These are phyloP conservation scores for Calonectria pseudoturangicola DNA, from an alignment of 2,329 filamentous ascomycete genomes.

Conservation along the genomic window DNA sequence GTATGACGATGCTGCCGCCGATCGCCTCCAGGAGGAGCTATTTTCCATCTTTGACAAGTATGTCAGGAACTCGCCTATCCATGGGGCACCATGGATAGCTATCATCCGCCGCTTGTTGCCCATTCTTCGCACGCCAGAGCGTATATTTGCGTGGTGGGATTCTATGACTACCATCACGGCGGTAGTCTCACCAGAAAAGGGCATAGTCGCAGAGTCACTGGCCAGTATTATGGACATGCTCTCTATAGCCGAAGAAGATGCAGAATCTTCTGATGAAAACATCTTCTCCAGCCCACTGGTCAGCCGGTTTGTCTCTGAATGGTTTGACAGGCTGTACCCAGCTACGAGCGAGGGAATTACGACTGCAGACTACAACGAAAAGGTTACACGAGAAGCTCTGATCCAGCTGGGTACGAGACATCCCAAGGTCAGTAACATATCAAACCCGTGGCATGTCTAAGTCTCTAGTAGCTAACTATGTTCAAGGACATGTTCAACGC, in stretches of 20 bases:
- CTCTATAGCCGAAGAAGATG: conserved; percentile 75
- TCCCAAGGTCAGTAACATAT: conserved; percentile 69
- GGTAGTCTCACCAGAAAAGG: conserved; percentile 76
- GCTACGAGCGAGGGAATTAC: conserved; percentile 61
- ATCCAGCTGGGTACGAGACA: conserved; percentile 80
- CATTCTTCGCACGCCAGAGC: conserved; percentile 76
- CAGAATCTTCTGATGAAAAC: conserved; percentile 65
- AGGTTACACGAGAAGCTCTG: conserved; percentile 70
- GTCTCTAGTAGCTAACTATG: conserved; percentile 24
- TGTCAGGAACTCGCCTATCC: conserved; percentile 73
- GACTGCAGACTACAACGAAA: conserved; percentile 67
- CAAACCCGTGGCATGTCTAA: not conserved
- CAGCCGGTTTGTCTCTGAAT: conserved; percentile 73
- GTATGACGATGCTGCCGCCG: conserved; percentile 80
- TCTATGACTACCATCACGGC: conserved; percentile 61
- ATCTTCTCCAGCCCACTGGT: conserved; percentile 70
- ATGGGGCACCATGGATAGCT: conserved; percentile 80
- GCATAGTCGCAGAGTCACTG: conserved; percentile 77
- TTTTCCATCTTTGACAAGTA: conserved; percentile 79
- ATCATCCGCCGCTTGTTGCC: conserved; percentile 79
- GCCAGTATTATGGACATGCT: conserved; percentile 80
- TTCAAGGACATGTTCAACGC: conserved; percentile 78
- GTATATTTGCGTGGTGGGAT: conserved; percentile 84
- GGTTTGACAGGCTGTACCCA: conserved; percentile 70
- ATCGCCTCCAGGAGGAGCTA: conserved; percentile 84